Evolutionary conservation across 1,284 basidiomycete genomes (phyloP).

Genomic region (Apiotrichum gracile): DNA sequence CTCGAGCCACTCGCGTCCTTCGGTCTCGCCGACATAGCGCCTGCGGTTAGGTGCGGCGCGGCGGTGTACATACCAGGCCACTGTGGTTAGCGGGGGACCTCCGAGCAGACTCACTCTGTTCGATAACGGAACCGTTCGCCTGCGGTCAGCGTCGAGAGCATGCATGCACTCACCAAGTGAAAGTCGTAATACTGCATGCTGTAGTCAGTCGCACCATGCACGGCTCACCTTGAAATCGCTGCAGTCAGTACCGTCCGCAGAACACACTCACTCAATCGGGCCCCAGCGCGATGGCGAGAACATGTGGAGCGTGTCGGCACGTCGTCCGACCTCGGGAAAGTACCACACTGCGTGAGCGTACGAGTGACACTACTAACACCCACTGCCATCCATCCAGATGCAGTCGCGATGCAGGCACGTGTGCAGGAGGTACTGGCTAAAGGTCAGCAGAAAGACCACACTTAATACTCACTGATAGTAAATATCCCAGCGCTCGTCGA

Average conservation of each 20-base stretch:
- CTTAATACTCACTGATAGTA: slow-evolving; percentile 13
- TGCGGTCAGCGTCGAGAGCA: slow-evolving; percentile 5
- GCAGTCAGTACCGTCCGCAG: neutral
- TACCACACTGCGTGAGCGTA: slow-evolving; percentile 22
- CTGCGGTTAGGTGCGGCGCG: slow-evolving; percentile 10
- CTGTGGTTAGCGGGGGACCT: neutral
- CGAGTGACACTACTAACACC: neutral
- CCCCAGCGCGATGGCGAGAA: slow-evolving; percentile 23
- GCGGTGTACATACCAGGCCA: slow-evolving; percentile 14
- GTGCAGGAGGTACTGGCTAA: slow-evolving; percentile 24
- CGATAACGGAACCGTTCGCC: slow-evolving; percentile 13
- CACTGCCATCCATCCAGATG: slow-evolving; percentile 24
- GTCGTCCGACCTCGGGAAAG: slow-evolving; percentile 29
- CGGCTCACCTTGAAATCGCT: slow-evolving; percentile 13
- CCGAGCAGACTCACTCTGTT: slow-evolving; percentile 3
- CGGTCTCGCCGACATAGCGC: slow-evolving; percentile 25
- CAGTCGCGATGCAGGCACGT: slow-evolving; percentile 21
- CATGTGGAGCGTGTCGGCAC: slow-evolving; percentile 23
- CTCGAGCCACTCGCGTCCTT: slow-evolving; percentile 25
- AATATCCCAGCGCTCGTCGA: slow-evolving; percentile 17
- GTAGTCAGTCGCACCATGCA: neutral
- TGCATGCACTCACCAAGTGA: slow-evolving; percentile 15
- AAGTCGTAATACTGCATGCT: slow-evolving; percentile 27
- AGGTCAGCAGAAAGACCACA: neutral
- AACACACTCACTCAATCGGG: slow-evolving; percentile 20